Evolutionary conservation across 2,329 filamentous ascomycete genomes (phyloP), one percentile per base, ranked within the genome.

Genomic region (Fusarium albidum): DNA sequence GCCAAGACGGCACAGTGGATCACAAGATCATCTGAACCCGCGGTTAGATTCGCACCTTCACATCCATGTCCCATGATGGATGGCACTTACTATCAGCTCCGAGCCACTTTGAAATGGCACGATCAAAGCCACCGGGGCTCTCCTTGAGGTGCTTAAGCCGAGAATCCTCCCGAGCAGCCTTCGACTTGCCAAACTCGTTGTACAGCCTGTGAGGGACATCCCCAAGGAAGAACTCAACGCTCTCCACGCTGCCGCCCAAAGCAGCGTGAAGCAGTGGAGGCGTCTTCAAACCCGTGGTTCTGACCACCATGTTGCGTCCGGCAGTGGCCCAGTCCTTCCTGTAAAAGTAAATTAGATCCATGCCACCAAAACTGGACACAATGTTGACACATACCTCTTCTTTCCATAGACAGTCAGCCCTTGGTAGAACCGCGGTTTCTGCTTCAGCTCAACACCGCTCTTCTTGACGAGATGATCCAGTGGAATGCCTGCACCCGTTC

Each of bases 161-260:
- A 44, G 80, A 72, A 57, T 94, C 87, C 18, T 85, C 77, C 54
- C 78, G 78, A 48, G 89, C 82, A 2, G 76, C 70, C 59, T 85
- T 82, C 0, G 86, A 82, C 56, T 77, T 76, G 32, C 77, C 80
- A 67, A 92, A 95, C 38, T 91, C 84, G 21, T 80, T 72, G 66
- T 95, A 95, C 47, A 83, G 78, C 25, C 85, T 79, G 61, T 84
- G 73, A 0, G 91, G 90, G 1, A 84, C 82, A 55, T 91, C 88
- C 51, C 88, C 86, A 49, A 92, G 72, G 69, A 94, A 91, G 84
- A 90, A 96, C 66, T 95, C 86, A 0, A 91, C 83, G 14, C 82
- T 81, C 32, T 88, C 82, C n/a, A 94, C 69, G 15, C 78, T 88
- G 4, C 85, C 84, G 3, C 64, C 63, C 9, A 74, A 64, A 11